Conservation (phyloP, 1,284 basidiomycete species). For the Rhodotorula sp. region DNA sequence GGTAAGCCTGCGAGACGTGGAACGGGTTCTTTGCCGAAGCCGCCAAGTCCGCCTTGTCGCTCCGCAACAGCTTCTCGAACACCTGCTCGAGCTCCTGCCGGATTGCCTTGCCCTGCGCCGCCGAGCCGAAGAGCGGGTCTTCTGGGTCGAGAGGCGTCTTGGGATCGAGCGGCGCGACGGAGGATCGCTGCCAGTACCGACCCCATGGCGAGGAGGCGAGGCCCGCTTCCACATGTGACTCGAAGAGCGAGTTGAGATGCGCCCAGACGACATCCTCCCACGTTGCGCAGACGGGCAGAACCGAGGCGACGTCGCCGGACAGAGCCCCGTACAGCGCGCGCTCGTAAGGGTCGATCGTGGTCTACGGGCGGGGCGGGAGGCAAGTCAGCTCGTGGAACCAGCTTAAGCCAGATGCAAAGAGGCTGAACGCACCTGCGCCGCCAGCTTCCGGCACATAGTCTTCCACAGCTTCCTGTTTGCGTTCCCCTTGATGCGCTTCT, state of each 20-base stretch:
- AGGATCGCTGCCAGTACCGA: conserved; percentile 25
- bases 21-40: conserved; percentile 74
- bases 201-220: conserved; percentile 41
- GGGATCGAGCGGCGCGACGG: conserved; percentile 12
- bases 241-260: conserved; percentile 77
- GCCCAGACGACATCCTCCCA: conserved; percentile 98
- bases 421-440: conserved; percentile 61
- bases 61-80: conserved; percentile 33
- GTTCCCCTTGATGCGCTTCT: conserved; percentile 75
- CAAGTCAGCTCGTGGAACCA: neutral
- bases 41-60: conserved; percentile 29
- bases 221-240: conserved; percentile 67
- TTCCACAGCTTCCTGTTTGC: conserved; percentile 79
- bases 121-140: conserved; percentile 26
- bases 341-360: conserved; percentile 68
- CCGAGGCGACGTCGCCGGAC: conserved; percentile 74
- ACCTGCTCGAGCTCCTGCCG: conserved; percentile 34
- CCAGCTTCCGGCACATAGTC: conserved; percentile 71
- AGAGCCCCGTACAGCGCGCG: conserved; percentile 83
- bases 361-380: conserved; percentile 52
- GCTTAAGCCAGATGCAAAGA: neutral
- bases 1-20: conserved; percentile 77
- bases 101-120: conserved; percentile 10
- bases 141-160: conserved; percentile 28
- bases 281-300: conserved; percentile 72